A percentile compares a stretch with the other conserved stretches of the same genome.
Conservation (phyloP, 257 asterid species). For the Solanum ossicruentum region DNA sequence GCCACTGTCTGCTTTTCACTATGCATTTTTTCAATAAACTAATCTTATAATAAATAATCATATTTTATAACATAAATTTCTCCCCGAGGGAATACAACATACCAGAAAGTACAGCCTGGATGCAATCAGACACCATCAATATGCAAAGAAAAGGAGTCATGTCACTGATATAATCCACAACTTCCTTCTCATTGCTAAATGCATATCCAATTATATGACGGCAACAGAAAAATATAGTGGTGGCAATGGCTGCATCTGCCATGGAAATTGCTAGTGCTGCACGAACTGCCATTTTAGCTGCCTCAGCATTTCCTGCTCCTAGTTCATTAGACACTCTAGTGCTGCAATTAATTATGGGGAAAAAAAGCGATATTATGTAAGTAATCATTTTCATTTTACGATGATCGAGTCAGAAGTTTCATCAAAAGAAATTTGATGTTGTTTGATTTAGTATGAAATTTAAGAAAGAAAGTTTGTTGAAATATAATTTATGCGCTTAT, state of each 20-base stretch:
- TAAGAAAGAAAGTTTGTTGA: too few species aligned
- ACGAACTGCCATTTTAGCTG: neutral
- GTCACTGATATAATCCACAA: neutral
- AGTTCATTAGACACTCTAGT: constrained; percentile 12
- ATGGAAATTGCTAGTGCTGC: neutral
- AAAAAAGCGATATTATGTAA: too few species aligned
- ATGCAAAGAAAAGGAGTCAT: constrained; percentile 12
- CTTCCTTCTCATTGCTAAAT: constrained; percentile 16
- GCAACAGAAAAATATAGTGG: neutral
- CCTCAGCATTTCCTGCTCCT: constrained; percentile 6
- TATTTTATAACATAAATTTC: too few species aligned
- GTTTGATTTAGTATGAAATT: too few species aligned
- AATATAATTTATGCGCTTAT: too few species aligned
- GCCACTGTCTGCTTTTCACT: too few species aligned
- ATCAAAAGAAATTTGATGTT: too few species aligned
- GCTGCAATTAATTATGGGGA: neutral
- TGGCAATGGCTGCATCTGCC: neutral
- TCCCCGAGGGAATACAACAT: neutral
- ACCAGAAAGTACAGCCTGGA: constrained; percentile 10
- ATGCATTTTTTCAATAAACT: too few species aligned
- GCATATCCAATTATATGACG: constrained; percentile 4
- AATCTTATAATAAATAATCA: too few species aligned
- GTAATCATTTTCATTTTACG: too few species aligned
- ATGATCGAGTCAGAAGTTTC: too few species aligned
- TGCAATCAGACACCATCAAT: constrained; percentile 4